Percentiles rank a stretch among this genome's conserved stretches.
phyloP scores from a whole-genome alignment of 768 basidiomycete genomes.

The Hydnum rufescens region DNA sequence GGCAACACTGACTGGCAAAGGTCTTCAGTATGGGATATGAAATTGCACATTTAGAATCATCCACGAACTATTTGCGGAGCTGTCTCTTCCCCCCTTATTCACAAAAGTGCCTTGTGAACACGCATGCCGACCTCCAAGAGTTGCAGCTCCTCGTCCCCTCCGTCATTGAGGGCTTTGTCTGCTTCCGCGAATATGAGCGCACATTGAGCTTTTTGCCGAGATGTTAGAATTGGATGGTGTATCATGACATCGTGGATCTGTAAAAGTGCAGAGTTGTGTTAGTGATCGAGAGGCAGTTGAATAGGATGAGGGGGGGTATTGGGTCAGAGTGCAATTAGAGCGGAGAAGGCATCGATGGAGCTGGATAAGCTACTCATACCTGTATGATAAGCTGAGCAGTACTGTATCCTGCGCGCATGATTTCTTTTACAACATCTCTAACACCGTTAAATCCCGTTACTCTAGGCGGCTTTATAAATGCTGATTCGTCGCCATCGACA shows the following conservation, averaged over 20 bases:
- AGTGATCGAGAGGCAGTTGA: constrained; percentile 23
- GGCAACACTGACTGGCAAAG: too few species aligned
- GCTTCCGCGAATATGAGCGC: constrained; percentile 81
- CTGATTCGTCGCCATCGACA: constrained; percentile 20
- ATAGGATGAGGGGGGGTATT: constrained; percentile 11
- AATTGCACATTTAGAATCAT: too few species aligned
- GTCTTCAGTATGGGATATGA: too few species aligned
- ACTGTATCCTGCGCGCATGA: constrained; percentile 82
- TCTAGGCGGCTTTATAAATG: constrained; percentile 15
- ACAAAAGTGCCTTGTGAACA: constrained; percentile 32
- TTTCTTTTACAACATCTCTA: constrained; percentile 45
- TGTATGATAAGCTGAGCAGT: constrained; percentile 77
- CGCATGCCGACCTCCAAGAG: constrained; percentile 72
- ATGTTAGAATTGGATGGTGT: constrained; percentile 59
- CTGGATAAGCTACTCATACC: constrained; percentile 26
- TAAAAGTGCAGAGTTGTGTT: constrained; percentile 3
- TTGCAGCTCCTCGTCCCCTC: constrained; percentile 95
- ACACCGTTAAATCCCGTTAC: constrained; percentile 36
- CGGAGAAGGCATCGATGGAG: neutral
- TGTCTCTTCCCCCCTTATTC: too few species aligned
- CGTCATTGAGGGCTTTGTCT: constrained; percentile 89
- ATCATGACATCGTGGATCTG: constrained; percentile 85
- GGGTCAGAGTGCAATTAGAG: too few species aligned
- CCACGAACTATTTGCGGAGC: too few species aligned
- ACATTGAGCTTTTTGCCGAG: constrained; percentile 60